A percentile compares a stretch with the other conserved stretches of the same genome.
Evolutionary conservation across 345 rosid species (phyloP).

Genomic region (Cardamine resedifolia): DNA sequence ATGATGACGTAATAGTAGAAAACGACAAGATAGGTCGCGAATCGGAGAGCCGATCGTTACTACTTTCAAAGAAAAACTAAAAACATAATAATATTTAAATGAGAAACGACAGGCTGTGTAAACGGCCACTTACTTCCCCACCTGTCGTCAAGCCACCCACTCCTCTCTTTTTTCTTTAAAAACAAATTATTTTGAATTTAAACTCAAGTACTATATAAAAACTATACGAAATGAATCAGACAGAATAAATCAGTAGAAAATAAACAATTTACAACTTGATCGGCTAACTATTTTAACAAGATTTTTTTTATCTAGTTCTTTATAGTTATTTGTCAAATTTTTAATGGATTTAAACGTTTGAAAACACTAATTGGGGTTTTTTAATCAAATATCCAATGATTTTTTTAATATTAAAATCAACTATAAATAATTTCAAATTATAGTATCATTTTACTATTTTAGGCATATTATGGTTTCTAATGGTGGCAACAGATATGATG

Average conservation of each 20-base stretch:
- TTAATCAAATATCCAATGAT: not conserved
- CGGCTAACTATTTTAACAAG: too few relatives aligned
- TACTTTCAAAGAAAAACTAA: constrained; percentile 19
- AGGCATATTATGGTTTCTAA: too few relatives aligned
- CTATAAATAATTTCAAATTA: too few relatives aligned
- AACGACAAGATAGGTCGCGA: constrained; percentile 68
- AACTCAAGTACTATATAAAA: not conserved
- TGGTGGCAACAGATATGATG: too few relatives aligned
- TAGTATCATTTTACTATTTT: too few relatives aligned
- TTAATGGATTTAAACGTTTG: too few relatives aligned
- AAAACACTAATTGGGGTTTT: too few relatives aligned
- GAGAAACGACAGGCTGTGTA: constrained; percentile 50
- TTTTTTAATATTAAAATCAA: not conserved
- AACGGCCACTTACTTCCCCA: constrained; percentile 46
- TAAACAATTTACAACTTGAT: too few relatives aligned
- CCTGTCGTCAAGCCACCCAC: constrained; percentile 32
- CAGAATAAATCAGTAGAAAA: too few relatives aligned
- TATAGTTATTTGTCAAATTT: too few relatives aligned
- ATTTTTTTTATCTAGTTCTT: too few relatives aligned
- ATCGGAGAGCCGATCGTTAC: constrained; percentile 55
- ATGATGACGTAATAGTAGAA: constrained; percentile 50
- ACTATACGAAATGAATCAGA: not conserved
- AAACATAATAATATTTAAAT: not conserved
- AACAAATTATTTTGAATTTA: too few relatives aligned
- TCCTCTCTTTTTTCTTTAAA: not conserved